Evolutionary conservation across 1,284 basidiomycete species (phyloP).

Genomic region (Grifola frondosa): DNA sequence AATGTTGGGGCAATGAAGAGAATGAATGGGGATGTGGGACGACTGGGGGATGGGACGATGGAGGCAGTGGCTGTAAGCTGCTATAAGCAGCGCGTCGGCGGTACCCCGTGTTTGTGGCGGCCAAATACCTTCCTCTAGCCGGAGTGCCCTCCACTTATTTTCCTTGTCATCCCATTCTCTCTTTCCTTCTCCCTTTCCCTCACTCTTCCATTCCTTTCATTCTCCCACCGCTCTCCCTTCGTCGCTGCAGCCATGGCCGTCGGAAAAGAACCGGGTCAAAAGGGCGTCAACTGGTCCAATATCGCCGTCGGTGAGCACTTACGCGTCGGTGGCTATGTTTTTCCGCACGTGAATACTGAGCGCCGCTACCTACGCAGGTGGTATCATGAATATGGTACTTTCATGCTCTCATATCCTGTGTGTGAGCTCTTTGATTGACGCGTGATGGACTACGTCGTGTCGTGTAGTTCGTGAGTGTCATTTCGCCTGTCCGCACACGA

Average conservation of each 20-base stretch:
- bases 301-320: constrained; percentile 86
- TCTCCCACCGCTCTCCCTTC: constrained; percentile 22
- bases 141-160: constrained; percentile 17
- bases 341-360: constrained; percentile 21
- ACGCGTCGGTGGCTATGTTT: constrained; percentile 23
- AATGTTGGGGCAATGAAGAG: not conserved
- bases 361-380: constrained; percentile 56
- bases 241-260: constrained; percentile 78
- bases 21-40: not conserved
- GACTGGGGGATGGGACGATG: no score
- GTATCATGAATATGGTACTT: constrained; percentile 92
- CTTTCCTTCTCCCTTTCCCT: constrained; percentile 22
- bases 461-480: constrained; percentile 56
- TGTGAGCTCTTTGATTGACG: constrained; percentile 12
- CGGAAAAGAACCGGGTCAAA: constrained; percentile 82
- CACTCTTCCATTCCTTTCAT: constrained; percentile 16
- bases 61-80: no score
- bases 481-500: not conserved
- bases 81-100: constrained; percentile 7
- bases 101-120: constrained; percentile 23
- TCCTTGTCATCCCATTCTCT: constrained; percentile 18
- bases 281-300: constrained; percentile 98
- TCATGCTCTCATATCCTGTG: not conserved
- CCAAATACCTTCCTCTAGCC: constrained; percentile 26
- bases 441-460: constrained; percentile 9